phyloP scores from a whole-genome alignment of 1,139 yeast species.

The Pneumocystis carinii region DNA sequence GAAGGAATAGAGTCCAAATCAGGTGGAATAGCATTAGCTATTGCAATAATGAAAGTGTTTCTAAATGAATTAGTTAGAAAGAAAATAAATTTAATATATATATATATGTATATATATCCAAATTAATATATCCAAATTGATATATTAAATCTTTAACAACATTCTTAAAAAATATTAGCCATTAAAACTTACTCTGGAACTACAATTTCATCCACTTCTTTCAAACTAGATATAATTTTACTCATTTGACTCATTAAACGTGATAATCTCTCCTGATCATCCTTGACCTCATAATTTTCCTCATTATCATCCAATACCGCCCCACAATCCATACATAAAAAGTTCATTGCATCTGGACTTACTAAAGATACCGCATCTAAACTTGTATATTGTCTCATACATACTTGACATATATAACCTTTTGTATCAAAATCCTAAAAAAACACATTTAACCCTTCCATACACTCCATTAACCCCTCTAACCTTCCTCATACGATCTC shows the following conservation, averaged over 20 bases:
- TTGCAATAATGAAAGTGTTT: slow-evolving; percentile 22
- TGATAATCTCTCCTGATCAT: slow-evolving; percentile 70
- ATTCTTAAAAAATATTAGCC: background rate
- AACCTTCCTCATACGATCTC: slow-evolving; percentile 54
- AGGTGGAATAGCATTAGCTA: slow-evolving; percentile 25
- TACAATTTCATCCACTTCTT: slow-evolving; percentile 69
- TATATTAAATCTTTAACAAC: slow-evolving; percentile 32
- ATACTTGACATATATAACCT: slow-evolving; percentile 80
- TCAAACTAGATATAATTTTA: slow-evolving; percentile 69
- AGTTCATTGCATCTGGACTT: slow-evolving; percentile 65
- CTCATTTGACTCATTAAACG: slow-evolving; percentile 77
- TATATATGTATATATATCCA: slow-evolving; percentile 38
- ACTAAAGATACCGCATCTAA: slow-evolving; percentile 74
- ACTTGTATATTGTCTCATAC: slow-evolving; percentile 67
- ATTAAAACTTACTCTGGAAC: slow-evolving; percentile 43
- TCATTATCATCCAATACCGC: slow-evolving; percentile 71
- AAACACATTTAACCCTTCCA: background rate
- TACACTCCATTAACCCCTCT: background rate
- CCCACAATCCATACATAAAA: slow-evolving; percentile 74
- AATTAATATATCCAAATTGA: slow-evolving; percentile 43
- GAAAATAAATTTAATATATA: slow-evolving; percentile 40
- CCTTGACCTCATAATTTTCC: slow-evolving; percentile 64
- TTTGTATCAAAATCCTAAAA: slow-evolving; percentile 70
- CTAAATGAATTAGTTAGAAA: slow-evolving; percentile 45
- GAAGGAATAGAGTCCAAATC: slow-evolving; percentile 16